Base-by-base conservation (phyloP, 73 alveolate genomes). In the Symbiodinium natans region DNA sequence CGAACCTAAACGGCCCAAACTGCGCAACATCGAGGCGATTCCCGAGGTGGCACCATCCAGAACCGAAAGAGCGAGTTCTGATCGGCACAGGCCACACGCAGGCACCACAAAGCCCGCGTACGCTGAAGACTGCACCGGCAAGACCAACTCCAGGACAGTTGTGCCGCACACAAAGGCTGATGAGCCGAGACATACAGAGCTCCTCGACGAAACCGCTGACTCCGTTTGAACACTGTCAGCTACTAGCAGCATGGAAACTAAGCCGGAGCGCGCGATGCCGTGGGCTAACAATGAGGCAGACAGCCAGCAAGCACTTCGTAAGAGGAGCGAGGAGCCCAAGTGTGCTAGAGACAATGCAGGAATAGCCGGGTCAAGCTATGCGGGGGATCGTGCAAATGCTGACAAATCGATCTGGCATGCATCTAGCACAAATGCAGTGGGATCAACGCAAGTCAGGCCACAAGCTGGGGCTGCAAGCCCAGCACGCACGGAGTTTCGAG, bases 221-320 rank as follows among this genome's bases (percentile, higher is more conserved):
- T 25, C 95, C 36, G 63, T 3, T 17, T 68, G 42, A 9, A 19
- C 10, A 21, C 31, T 1, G 43, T 29, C 86, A 11, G 63, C 33
- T n/a, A 68, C 86, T 15, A 41, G 43, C 87, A 89, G 34, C 43
- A n/a, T 29, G 86, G 27, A 89, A 15, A 68, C 21, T 39, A 74
- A 63, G 46, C 86, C 83, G 33, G 59, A 54, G 36, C 95, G 39
- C 36, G 41, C 27, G 34, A 43, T 39, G 31, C 95, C 95, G 11
- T n/a, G 34, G 43, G 40, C 9, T 6, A 27, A 10, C 56, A 89
- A 5, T 1, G 39, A 17, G 42, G 34, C n/a, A 13, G 74, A 82
- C 21, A 40, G 38, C 21, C 86, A 41, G 21, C 48, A 71, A 17
- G 39, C 2, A 33, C 38, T 1, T n/a, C 86, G 41, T 23, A 89